Conservation (phyloP, 1,139 yeast genomes). For the Diutina sp. region DNA sequence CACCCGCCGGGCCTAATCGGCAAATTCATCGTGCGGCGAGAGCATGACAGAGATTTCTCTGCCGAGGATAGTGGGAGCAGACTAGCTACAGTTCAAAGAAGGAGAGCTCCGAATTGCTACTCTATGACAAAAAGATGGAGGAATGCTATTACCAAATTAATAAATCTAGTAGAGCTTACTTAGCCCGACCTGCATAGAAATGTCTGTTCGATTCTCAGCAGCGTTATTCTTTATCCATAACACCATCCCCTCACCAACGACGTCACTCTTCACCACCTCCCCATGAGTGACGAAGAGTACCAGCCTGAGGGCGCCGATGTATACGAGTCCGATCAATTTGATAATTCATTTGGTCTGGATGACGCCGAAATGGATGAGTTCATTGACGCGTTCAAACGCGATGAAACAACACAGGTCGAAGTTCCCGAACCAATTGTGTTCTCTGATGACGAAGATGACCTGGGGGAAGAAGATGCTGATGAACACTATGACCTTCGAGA, state of each 20-base stretch:
- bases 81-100: not conserved
- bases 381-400: not conserved
- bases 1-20: not conserved
- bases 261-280: not conserved
- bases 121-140: too few species aligned
- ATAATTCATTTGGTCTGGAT: not conserved
- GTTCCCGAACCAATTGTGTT: conserved; percentile 5
- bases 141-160: too few species aligned
- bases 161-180: too few species aligned
- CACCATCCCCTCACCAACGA: not conserved
- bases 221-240: not conserved
- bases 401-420: not conserved
- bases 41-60: not conserved
- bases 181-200: not conserved
- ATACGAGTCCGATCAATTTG: not conserved
- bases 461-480: conserved; percentile 27
- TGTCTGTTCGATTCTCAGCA: not conserved
- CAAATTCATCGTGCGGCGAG: not conserved
- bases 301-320: not conserved
- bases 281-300: not conserved
- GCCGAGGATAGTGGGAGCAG: not conserved
- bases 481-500: conserved; percentile 36
- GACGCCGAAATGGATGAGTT: not conserved
- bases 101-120: not conserved
- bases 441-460: conserved; percentile 21